A percentile compares a stretch with the other conserved stretches of the same genome.
Conservation (phyloP, 2,329 filamentous ascomycete species). For the Trichoderma guizhouense region DNA sequence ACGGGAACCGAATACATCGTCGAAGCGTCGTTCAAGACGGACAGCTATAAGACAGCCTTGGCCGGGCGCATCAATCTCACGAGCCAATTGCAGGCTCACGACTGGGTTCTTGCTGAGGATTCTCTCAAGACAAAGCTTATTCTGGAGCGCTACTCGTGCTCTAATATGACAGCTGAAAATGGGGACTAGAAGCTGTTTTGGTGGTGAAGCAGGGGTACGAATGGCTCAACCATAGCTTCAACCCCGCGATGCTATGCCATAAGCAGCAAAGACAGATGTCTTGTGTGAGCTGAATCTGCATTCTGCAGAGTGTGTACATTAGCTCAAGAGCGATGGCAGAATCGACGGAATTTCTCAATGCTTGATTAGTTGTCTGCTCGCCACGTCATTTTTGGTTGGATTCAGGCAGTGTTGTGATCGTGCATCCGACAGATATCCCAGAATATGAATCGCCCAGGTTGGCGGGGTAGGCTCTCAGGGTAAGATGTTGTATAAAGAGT, state of each 20-base stretch:
- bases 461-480: neutral
- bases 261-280: neutral
- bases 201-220: neutral
- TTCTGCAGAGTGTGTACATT: neutral
- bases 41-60: neutral
- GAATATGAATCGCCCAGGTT: neutral
- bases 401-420: fast-evolving
- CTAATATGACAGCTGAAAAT: neutral
- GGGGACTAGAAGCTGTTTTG: neutral
- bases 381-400: neutral
- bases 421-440: neutral
- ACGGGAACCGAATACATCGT: neutral
- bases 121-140: neutral
- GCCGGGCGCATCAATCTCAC: neutral
- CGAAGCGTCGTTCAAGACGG: neutral
- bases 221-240: neutral
- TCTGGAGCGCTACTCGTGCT: neutral
- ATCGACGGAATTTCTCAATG: neutral
- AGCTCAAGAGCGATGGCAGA: neutral
- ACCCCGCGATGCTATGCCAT: neutral
- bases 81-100: neutral
- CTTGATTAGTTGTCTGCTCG: neutral
- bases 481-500: neutral
- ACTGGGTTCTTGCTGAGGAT: neutral
- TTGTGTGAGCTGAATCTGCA: neutral